Evolutionary conservation across 2,329 filamentous ascomycete species (phyloP).

Genomic region (Pseudogymnoascus sp.): DNA sequence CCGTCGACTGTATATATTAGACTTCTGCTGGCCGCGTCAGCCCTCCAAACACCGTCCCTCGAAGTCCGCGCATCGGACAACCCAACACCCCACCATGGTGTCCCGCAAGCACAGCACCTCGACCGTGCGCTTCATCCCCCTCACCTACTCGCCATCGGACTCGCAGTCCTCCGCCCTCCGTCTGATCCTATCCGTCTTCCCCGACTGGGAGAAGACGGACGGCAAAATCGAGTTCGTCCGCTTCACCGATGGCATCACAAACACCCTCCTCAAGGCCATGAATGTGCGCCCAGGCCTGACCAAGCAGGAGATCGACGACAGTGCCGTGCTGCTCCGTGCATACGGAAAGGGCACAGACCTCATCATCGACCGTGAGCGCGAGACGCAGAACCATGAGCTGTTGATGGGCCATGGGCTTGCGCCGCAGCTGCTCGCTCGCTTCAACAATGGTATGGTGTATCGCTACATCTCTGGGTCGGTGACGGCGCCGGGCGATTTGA

Average conservation of each 20-base stretch:
- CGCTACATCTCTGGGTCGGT: slow-evolving; percentile 77
- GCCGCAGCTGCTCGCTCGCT: slow-evolving; percentile 79
- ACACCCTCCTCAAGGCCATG: slow-evolving; percentile 77
- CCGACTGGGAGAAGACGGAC: slow-evolving; percentile 70
- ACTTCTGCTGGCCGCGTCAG: not conserved
- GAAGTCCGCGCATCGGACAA: not conserved
- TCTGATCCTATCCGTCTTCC: slow-evolving; percentile 71
- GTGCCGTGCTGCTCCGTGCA: slow-evolving; percentile 82
- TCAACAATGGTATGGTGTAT: slow-evolving; percentile 94
- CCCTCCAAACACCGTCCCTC: not conserved
- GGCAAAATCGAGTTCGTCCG: slow-evolving; percentile 76
- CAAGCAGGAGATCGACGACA: slow-evolving; percentile 69
- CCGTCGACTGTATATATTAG: not conserved
- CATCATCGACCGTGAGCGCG: slow-evolving; percentile 90
- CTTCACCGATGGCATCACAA: slow-evolving; percentile 98
- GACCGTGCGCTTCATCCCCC: slow-evolving; percentile 58
- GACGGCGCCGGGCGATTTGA: slow-evolving; percentile 73
- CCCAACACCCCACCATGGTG: not conserved
- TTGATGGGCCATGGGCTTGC: slow-evolving; percentile 78
- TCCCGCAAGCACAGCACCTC: slow-evolving; percentile 11
- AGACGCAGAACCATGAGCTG: slow-evolving; percentile 72
- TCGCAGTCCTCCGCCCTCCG: slow-evolving; percentile 71
- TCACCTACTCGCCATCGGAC: slow-evolving; percentile 70
- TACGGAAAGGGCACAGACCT: slow-evolving; percentile 93
- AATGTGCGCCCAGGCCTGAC: slow-evolving; percentile 63